These are phyloP conservation scores for Podaxis carcinomalis DNA, from an alignment of 768 basidiomycete genomes.

Conservation along the genomic window DNA sequence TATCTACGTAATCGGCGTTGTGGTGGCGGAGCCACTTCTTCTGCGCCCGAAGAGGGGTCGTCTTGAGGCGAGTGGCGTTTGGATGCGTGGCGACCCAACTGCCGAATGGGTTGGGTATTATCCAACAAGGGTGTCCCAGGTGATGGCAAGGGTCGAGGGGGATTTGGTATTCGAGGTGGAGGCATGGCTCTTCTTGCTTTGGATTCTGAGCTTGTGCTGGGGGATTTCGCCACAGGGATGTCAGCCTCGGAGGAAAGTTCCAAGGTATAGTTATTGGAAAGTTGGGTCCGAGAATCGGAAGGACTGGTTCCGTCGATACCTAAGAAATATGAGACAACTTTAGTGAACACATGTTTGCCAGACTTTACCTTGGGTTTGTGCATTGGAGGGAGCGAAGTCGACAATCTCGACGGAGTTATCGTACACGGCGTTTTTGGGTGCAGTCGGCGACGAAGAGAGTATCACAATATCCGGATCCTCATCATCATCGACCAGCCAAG, in stretches of 20 bases:
- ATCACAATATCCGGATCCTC: conserved; percentile 57
- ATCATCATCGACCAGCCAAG: conserved; percentile 63
- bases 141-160: conserved; percentile 12
- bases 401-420: conserved; percentile 26
- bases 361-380: background rate
- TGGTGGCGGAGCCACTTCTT: conserved; percentile 26
- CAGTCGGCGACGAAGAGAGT: conserved; percentile 44
- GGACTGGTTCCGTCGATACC: background rate
- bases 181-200: conserved; percentile 21
- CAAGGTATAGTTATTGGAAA: conserved; percentile 1
- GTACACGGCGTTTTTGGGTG: conserved; percentile 8
- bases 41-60: conserved; percentile 17
- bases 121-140: background rate
- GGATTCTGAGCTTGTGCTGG: conserved; percentile 9
- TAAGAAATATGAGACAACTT: background rate
- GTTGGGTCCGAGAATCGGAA: background rate
- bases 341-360: background rate
- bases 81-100: background rate
- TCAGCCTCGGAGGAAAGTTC: conserved; percentile 5
- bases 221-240: background rate
- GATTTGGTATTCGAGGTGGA: conserved; percentile 31
- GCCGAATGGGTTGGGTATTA: background rate
- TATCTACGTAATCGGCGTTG: conserved; percentile 34
- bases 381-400: conserved; percentile 1
- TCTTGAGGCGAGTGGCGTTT: background rate